Percentiles rank a stretch among this genome's conserved stretches.
phyloP scores from a whole-genome alignment of 2,329 filamentous ascomycete genomes.

The Aspergillus pseudoglaucus region DNA sequence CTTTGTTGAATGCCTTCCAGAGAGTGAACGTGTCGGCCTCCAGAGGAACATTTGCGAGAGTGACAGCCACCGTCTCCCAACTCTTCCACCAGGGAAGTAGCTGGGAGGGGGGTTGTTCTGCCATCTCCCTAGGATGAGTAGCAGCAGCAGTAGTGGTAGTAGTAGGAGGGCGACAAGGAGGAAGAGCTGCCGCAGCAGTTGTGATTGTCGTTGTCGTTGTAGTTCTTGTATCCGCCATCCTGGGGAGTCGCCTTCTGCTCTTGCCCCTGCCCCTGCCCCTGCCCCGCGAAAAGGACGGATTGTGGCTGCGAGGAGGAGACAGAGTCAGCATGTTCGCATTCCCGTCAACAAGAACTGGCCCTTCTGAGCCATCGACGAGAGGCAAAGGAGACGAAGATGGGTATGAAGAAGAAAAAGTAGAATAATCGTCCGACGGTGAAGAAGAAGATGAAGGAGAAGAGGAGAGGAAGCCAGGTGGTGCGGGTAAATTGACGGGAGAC shows the following conservation, averaged over 20 bases:
- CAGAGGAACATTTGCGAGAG: conserved; percentile 28
- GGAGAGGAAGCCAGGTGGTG: neutral
- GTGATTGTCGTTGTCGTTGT: too few relatives aligned
- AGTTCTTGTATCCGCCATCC: too few relatives aligned
- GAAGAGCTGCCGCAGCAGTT: neutral
- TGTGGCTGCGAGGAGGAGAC: neutral
- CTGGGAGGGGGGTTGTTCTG: neutral
- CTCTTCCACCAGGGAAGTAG: conserved; percentile 28
- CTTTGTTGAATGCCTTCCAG: conserved; percentile 45
- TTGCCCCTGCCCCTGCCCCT: too few relatives aligned
- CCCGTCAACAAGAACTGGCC: too few relatives aligned
- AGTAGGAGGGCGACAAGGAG: neutral
- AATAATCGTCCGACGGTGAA: neutral
- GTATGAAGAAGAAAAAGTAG: neutral
- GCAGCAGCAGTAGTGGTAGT: neutral
- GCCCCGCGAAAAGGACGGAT: too few relatives aligned
- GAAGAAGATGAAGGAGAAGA: conserved; percentile 4
- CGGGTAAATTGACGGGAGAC: neutral
- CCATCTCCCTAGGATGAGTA: neutral
- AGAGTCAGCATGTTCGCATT: neutral
- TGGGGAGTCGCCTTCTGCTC: too few relatives aligned
- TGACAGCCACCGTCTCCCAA: conserved; percentile 36
- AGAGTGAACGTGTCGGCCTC: conserved; percentile 36
- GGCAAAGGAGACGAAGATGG: neutral
- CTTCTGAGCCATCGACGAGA: too few relatives aligned